A percentile compares a stretch with the other conserved stretches of the same genome.
Conservation (phyloP, 805 yeast species). For the Yamadazyma nakazawae region DNA sequence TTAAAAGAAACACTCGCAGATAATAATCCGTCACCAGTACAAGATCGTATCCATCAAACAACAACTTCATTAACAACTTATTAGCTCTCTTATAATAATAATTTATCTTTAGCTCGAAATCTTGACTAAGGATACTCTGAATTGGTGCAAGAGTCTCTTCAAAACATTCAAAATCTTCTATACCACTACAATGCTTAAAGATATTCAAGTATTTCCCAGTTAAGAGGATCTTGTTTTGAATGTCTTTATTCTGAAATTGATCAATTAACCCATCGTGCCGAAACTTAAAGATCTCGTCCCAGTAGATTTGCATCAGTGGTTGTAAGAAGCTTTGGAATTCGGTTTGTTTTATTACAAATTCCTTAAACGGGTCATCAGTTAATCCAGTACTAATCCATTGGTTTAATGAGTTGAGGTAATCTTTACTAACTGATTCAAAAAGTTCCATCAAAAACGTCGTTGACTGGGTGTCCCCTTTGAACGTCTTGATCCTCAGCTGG, state of each 20-base stretch:
- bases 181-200: slow-evolving; percentile 55
- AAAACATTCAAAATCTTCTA: slow-evolving; percentile 31
- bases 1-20: slow-evolving; percentile 56
- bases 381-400: slow-evolving; percentile 77
- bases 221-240: slow-evolving; percentile 63
- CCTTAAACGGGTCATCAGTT: slow-evolving; percentile 75
- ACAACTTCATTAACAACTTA: slow-evolving; percentile 49
- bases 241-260: slow-evolving; percentile 51
- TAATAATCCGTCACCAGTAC: slow-evolving; percentile 44
- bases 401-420: slow-evolving; percentile 66
- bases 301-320: slow-evolving; percentile 54
- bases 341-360: slow-evolving; percentile 66
- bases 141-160: slow-evolving; percentile 27
- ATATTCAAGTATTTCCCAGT: slow-evolving; percentile 87
- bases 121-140: slow-evolving; percentile 32
- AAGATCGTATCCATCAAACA: slow-evolving; percentile 60
- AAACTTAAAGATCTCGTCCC: slow-evolving; percentile 73
- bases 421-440: slow-evolving; percentile 55
- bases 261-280: slow-evolving; percentile 72
- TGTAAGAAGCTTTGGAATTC: slow-evolving; percentile 23
- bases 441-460: slow-evolving; percentile 49
- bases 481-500: slow-evolving; percentile 51
- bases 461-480: slow-evolving; percentile 64
- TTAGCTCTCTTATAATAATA: slow-evolving; percentile 70
- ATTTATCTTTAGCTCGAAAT: slow-evolving; percentile 54